Conservation (phyloP, 176 grass and related monocot genomes). For the Rhynchospora breviuscula region DNA sequence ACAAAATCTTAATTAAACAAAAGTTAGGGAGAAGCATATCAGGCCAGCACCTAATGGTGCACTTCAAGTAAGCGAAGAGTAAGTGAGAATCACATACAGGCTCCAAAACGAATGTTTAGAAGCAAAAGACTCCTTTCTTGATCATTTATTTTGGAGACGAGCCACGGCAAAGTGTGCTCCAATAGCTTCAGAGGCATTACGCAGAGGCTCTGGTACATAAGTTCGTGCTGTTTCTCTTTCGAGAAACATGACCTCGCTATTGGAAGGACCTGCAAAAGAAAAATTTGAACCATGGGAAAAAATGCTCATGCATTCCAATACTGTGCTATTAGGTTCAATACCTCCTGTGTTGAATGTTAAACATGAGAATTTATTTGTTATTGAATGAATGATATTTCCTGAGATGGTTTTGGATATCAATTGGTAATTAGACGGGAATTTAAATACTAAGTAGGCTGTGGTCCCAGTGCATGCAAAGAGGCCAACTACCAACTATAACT, state of each 20-base stretch:
- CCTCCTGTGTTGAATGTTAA: not conserved
- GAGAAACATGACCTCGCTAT: conserved; percentile 63
- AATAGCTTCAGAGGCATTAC: conserved; percentile 80
- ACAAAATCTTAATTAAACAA: not conserved
- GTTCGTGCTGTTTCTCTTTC: conserved; percentile 54
- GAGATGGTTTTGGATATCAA: not conserved
- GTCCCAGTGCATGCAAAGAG: not conserved
- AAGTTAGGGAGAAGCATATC: not conserved
- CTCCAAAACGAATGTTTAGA: conserved; percentile 73
- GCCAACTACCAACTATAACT: not conserved
- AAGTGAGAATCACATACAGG: conserved; percentile 26
- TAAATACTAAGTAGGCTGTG: not conserved
- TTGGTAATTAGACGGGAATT: not conserved
- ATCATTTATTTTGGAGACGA: conserved; percentile 50
- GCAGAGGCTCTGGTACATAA: conserved; percentile 60
- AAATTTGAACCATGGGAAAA: conserved; percentile 1
- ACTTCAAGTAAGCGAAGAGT: not conserved
- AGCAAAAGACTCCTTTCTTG: conserved; percentile 56
- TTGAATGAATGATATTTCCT: not conserved
- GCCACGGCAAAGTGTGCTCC: conserved; percentile 76
- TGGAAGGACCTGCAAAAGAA: conserved; percentile 65
- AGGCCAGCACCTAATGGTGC: not conserved
- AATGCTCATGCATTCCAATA: not conserved
- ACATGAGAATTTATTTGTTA: conserved; percentile 13
- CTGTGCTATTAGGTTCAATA: conserved; percentile 18